phyloP scores from a whole-genome alignment of 805 yeast genomes.

The Suhomyces tanzawaensis region DNA sequence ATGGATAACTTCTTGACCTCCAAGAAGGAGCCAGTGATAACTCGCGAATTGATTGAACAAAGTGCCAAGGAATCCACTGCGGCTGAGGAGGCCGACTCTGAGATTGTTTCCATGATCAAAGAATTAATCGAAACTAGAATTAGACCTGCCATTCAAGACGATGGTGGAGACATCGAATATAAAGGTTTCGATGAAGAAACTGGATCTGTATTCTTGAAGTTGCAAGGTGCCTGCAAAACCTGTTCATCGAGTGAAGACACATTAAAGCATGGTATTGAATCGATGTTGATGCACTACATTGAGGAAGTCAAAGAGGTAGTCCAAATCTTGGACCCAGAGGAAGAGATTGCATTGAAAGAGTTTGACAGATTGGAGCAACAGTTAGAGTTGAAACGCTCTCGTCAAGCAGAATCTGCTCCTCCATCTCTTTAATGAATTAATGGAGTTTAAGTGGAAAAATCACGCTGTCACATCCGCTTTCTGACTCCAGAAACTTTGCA shows the following conservation, averaged over 20 bases:
- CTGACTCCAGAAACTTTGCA: not conserved
- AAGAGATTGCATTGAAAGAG: slow-evolving; percentile 76
- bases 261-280: slow-evolving; percentile 89
- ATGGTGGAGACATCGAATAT: slow-evolving; percentile 95
- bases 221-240: slow-evolving; percentile 94
- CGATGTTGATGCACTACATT: slow-evolving; percentile 95
- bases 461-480: not conserved
- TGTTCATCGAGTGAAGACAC: slow-evolving; percentile 92
- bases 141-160: slow-evolving; percentile 97
- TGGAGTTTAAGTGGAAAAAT: no score
- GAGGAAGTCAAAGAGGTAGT: slow-evolving; percentile 90
- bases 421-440: slow-evolving; percentile 25
- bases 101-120: slow-evolving; percentile 83
- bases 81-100: slow-evolving; percentile 54
- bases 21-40: slow-evolving; percentile 38
- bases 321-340: slow-evolving; percentile 75
- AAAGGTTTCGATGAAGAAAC: slow-evolving; percentile 80
- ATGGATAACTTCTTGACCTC: slow-evolving; percentile 48
- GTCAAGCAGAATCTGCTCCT: slow-evolving; percentile 18
- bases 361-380: slow-evolving; percentile 77
- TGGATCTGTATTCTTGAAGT: slow-evolving; percentile 83
- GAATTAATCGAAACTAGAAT: slow-evolving; percentile 92
- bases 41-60: slow-evolving; percentile 40
- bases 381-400: slow-evolving; percentile 19
- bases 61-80: slow-evolving; percentile 40